A percentile compares a stretch with the other conserved stretches of the same genome.
These are phyloP conservation scores for Aspergillus bridgeri DNA, from an alignment of 495 filamentous ascomycete species.

Conservation along the genomic window DNA sequence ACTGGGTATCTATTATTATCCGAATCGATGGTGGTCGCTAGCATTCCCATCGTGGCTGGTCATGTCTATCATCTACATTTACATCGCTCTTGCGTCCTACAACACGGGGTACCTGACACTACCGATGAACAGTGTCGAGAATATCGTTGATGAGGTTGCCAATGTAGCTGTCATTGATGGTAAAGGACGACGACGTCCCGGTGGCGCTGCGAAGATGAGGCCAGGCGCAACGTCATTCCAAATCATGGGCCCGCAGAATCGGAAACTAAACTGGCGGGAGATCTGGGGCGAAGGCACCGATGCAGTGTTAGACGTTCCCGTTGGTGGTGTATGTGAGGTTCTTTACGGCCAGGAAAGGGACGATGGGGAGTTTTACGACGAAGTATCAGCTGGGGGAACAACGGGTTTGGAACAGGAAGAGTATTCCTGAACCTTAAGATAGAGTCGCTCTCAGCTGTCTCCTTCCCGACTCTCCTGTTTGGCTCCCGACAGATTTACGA, in stretches of 20 bases:
- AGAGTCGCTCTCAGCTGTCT: too few relatives aligned
- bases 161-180: slow-evolving; percentile 79
- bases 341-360: slow-evolving; percentile 47
- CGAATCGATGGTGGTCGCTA: slow-evolving; percentile 94
- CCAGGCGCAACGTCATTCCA: slow-evolving; percentile 47
- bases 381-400: slow-evolving; percentile 4
- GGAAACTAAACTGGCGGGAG: slow-evolving; percentile 62
- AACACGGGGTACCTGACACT: slow-evolving; percentile 87
- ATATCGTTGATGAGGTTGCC: slow-evolving; percentile 86
- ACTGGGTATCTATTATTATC: slow-evolving; percentile 93
- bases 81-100: slow-evolving; percentile 86
- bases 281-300: slow-evolving; percentile 93
- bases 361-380: slow-evolving; percentile 28
- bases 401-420: not conserved
- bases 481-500: too few relatives aligned
- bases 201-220: slow-evolving; percentile 43
- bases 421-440: not conserved
- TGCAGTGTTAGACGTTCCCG: slow-evolving; percentile 94
- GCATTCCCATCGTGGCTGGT: slow-evolving; percentile 88
- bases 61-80: slow-evolving; percentile 86
- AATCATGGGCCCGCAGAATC: slow-evolving; percentile 46
- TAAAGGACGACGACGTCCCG: slow-evolving; percentile 55
- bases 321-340: slow-evolving; percentile 96
- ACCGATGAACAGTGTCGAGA: slow-evolving; percentile 76
- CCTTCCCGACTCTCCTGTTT: too few relatives aligned